A percentile compares a stretch with the other conserved stretches of the same genome.
These are phyloP conservation scores for Rutstroemia sp. DNA, from an alignment of 2,329 filamentous ascomycete genomes.

Conservation along the genomic window DNA sequence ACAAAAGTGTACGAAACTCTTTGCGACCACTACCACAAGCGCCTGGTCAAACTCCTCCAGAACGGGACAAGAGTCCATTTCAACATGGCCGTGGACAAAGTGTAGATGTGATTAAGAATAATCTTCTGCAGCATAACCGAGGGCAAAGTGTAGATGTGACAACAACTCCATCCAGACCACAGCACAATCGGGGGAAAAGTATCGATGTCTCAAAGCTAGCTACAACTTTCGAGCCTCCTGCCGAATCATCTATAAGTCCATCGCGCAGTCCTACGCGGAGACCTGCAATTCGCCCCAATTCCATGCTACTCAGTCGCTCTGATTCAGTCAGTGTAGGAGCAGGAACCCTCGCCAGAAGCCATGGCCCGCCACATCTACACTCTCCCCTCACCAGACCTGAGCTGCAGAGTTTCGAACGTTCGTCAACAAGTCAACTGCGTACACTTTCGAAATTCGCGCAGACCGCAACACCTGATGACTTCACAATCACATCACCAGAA, in stretches of 20 bases:
- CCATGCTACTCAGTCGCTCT: conserved; percentile 52
- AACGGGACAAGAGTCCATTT: conserved; percentile 26
- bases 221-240: conserved; percentile 8
- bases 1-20: conserved; percentile 67
- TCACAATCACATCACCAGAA: conserved; percentile 67
- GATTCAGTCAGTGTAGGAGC: conserved; percentile 38
- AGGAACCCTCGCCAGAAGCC: conserved; percentile 5
- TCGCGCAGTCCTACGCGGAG: conserved; percentile 10
- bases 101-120: conserved; percentile 51
- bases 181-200: conserved; percentile 26
- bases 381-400: conserved; percentile 59
- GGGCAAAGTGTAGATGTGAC: conserved; percentile 55
- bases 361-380: conserved; percentile 20
- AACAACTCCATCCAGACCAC: conserved; percentile 38
- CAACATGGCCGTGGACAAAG: conserved; percentile 42
- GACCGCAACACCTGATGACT: conserved; percentile 67
- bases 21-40: conserved; percentile 66
- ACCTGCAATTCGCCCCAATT: conserved; percentile 42
- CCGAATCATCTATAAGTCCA: background rate
- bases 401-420: conserved; percentile 74
- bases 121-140: conserved; percentile 35
- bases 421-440: conserved; percentile 81
- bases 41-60: conserved; percentile 42
- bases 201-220: conserved; percentile 10
- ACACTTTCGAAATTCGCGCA: conserved; percentile 79